These are phyloP conservation scores for Shiraia sp. DNA, from an alignment of 2,329 filamentous ascomycete genomes.

Conservation along the genomic window DNA sequence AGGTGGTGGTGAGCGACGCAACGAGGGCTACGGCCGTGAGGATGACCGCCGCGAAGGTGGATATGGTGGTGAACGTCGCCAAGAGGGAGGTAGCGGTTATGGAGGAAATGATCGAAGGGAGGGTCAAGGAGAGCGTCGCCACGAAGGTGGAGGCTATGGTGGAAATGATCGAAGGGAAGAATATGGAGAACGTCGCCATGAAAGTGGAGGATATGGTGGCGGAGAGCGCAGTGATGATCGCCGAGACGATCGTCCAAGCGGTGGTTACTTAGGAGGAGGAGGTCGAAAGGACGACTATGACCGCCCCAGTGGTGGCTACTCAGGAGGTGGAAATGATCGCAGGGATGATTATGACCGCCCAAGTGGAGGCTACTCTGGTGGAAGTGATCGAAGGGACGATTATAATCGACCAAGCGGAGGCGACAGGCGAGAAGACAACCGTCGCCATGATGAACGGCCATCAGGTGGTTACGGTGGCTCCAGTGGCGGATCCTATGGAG, in stretches of 20 bases:
- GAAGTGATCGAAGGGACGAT: constrained; percentile 11
- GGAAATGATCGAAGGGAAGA: constrained; percentile 14
- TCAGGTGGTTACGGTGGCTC: too few species aligned
- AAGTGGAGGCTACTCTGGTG: constrained; percentile 7
- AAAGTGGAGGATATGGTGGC: constrained; percentile 5
- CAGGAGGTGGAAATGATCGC: constrained; percentile 2
- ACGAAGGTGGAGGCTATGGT: constrained; percentile 11
- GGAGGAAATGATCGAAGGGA: constrained; percentile 19
- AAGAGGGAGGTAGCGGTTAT: constrained; percentile 10
- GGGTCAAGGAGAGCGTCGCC: constrained; percentile 16
- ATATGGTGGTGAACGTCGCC: constrained; percentile 4
- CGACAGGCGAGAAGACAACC: not conserved
- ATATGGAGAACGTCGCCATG: constrained; percentile 8
- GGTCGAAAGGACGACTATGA: not conserved
- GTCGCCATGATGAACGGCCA: constrained; percentile 3
- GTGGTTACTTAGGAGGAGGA: constrained; percentile 3
- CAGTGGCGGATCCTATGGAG: not conserved
- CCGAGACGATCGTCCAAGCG: not conserved
- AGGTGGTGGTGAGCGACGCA: constrained; percentile 19
- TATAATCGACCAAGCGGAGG: constrained; percentile 2
- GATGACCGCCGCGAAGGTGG: constrained; percentile 9
- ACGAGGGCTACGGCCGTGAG: constrained; percentile 14
- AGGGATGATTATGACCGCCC: constrained; percentile 3
- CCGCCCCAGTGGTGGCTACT: constrained; percentile 2
- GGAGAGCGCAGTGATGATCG: constrained; percentile 1